Percentiles rank a stretch among this genome's conserved stretches.
Conservation (phyloP, 768 basidiomycete species). For the Imleria badia region DNA sequence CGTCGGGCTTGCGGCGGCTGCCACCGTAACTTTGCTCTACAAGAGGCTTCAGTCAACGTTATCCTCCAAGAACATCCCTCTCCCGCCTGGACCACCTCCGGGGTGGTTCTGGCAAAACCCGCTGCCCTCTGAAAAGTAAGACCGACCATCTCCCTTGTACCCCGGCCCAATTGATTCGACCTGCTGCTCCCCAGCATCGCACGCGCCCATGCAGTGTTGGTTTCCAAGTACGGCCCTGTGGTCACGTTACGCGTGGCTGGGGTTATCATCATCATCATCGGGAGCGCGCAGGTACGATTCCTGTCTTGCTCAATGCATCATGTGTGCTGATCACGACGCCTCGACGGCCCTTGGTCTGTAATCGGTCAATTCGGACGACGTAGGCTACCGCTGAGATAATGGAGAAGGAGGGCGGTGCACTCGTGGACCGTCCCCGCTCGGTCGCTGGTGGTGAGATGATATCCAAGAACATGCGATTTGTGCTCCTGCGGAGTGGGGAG, state of each 20-base stretch:
- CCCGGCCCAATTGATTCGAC: background rate
- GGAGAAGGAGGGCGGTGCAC: conserved; percentile 53
- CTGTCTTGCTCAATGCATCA: background rate
- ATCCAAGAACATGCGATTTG: conserved; percentile 49
- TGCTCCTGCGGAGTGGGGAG: conserved; percentile 52
- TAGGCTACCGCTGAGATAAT: conserved; percentile 57
- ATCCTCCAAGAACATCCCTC: conserved; percentile 8
- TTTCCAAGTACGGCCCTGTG: conserved; percentile 56
- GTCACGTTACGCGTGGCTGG: conserved; percentile 51
- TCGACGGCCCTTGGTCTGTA: background rate
- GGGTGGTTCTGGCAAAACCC: conserved; percentile 25
- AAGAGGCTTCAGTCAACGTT: background rate
- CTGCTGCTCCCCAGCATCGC: conserved; percentile 8
- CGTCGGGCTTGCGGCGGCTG: background rate
- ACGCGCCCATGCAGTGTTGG: conserved; percentile 48
- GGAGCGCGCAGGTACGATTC: conserved; percentile 19
- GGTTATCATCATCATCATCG: conserved; percentile 17
- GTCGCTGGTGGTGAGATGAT: conserved; percentile 55
- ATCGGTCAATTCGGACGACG: conserved; percentile 4
- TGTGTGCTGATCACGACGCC: background rate
- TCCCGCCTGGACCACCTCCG: conserved; percentile 28
- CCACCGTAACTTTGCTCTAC: background rate
- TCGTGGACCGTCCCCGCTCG: conserved; percentile 49
- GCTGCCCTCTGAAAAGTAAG: conserved; percentile 21
- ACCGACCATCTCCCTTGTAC: background rate